Evolutionary conservation across 495 filamentous ascomycete species (phyloP).

Genomic region (Hypoxylon crocopeplum): DNA sequence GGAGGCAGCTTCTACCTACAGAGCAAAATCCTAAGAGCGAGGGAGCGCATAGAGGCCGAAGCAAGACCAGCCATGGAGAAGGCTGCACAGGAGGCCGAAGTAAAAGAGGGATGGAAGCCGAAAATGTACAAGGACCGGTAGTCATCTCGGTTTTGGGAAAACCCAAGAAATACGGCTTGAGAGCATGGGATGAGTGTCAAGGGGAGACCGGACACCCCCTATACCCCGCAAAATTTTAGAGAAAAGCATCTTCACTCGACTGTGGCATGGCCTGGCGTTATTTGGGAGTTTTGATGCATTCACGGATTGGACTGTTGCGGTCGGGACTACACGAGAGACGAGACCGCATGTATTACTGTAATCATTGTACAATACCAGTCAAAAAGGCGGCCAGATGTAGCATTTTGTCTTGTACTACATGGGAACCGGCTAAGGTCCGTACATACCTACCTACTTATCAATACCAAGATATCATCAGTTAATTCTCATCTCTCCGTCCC

Average conservation of each 20-base stretch:
- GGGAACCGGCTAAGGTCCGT: neutral
- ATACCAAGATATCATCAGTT: neutral
- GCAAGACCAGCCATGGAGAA: constrained; percentile 60
- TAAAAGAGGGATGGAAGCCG: constrained; percentile 87
- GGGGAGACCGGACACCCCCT: neutral
- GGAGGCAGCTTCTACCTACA: constrained; percentile 98
- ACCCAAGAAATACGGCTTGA: neutral
- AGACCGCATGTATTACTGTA: constrained; percentile 17
- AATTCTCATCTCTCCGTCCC: too few relatives aligned
- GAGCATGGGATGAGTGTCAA: constrained; percentile 8
- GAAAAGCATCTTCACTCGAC: constrained; percentile 56
- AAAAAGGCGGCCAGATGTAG: neutral
- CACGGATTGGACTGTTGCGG: constrained; percentile 11
- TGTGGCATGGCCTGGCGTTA: constrained; percentile 56
- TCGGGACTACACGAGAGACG: constrained; percentile 16
- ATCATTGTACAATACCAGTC: constrained; percentile 23
- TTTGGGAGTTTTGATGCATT: constrained; percentile 33
- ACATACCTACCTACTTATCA: neutral
- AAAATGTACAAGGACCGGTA: constrained; percentile 92
- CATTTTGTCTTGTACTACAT: neutral
- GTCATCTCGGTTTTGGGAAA: constrained; percentile 12
- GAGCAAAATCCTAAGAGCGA: constrained; percentile 90
- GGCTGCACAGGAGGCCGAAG: constrained; percentile 65
- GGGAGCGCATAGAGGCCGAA: constrained; percentile 92
- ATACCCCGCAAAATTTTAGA: constrained; percentile 15